Evolutionary conservation across 108 stramenopile species (phyloP), one percentile per base, ranked within the genome.

Genomic region (Skeletonema marinoi): DNA sequence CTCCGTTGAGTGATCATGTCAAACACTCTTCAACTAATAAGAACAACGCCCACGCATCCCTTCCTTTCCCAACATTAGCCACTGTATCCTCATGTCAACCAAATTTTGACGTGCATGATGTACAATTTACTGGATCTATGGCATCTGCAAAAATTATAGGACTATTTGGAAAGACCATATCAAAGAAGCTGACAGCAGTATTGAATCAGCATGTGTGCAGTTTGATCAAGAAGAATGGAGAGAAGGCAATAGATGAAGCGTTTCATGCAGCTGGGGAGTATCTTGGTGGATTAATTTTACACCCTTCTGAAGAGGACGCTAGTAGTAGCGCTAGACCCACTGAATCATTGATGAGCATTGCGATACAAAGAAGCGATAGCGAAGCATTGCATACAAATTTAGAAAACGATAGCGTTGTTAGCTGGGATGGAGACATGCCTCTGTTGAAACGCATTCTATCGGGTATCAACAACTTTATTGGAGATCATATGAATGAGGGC

Each of bases 71-170:
- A 30, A 60, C 16, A 60, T 30, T 31, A 9, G 59, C 59, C 59
- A 60, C 59, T 30, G 13, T 60, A 11, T 29, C 16, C 29, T 9
- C 59, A 2, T 60, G 59, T 31, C 59, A n/a, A 31, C 59, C 59
- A 30, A 60, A 63, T 63, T 63, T 63, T 63, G n/a, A 8, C 32
- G 81, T 82, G 1, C 10, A 48, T 21, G 75, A 76, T 46, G 42
- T 93, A 11, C 68, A 88, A 42, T 93, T 93, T 66, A 82, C 88
- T 2, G 93, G 93, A 25, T 81, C 80, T 64, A n/a, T n/a, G n/a
- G 60, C 77, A 6, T 88, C 89, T 10, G 89, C 93, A 31, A 85
- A 83, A 65, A 68, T 91, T 19, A 87, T 93, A 36, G 77, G 82
- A 32, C 66, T 89, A n/a, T 91, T 93, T 71, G 80, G 82, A 3